Evolutionary conservation across 192 early-diverging fungal species (phyloP).

Genomic region (Pilobolus umbonatus): DNA sequence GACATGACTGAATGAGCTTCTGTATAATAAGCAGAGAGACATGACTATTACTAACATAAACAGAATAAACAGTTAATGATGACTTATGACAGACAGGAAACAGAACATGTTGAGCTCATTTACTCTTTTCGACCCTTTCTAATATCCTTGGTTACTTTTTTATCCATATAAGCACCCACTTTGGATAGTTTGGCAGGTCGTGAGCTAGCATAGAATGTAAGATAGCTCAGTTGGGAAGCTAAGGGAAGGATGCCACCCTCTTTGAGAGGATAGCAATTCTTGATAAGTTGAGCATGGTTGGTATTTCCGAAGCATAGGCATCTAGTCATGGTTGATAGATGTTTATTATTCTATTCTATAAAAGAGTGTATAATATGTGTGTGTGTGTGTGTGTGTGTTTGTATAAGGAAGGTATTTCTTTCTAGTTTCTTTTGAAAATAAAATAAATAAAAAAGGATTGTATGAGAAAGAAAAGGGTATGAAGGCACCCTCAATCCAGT

Average conservation of each 20-base stretch:
- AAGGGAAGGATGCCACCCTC: constrained; percentile 69
- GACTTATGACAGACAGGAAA: too few species aligned
- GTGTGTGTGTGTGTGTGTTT: too few species aligned
- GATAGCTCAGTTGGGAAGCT: constrained; percentile 75
- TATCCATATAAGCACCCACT: constrained; percentile 79
- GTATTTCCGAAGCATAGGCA: constrained; percentile 46
- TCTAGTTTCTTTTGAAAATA: too few species aligned
- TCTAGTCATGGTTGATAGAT: neutral
- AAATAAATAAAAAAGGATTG: neutral
- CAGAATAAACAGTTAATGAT: neutral
- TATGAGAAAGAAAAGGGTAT: neutral
- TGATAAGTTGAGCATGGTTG: constrained; percentile 74
- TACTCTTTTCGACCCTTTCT: constrained; percentile 56
- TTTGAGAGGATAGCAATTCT: constrained; percentile 60
- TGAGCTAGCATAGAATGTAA: constrained; percentile 83
- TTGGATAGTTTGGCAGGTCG: constrained; percentile 89
- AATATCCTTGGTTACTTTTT: constrained; percentile 61
- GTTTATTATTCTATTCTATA: neutral
- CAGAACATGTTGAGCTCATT: too few species aligned
- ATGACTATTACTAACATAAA: constrained; percentile 45
- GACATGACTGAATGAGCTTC: constrained; percentile 65
- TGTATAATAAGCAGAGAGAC: constrained; percentile 75
- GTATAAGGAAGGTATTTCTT: too few species aligned
- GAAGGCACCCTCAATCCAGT: neutral
- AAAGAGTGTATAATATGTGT: neutral